A percentile compares a stretch with the other conserved stretches of the same genome.
These are phyloP conservation scores for Mortierella claussenii DNA, from an alignment of 192 early-diverging fungal genomes.

Conservation along the genomic window DNA sequence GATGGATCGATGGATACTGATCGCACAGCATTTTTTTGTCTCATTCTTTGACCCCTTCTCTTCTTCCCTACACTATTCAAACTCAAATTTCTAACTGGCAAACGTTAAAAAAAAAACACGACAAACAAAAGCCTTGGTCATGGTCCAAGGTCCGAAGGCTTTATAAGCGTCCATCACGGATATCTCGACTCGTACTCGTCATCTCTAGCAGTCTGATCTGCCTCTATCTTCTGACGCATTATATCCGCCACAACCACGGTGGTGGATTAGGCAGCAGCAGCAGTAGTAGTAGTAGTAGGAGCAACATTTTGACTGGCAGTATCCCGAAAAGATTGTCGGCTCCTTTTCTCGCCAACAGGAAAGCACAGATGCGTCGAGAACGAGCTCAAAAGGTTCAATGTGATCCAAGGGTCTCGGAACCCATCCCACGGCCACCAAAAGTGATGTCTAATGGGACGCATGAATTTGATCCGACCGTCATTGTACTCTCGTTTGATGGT, in stretches of 20 bases:
- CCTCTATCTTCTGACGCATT: constrained; percentile 10
- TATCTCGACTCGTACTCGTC: not conserved
- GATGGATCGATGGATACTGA: too few species aligned
- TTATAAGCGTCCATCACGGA: constrained; percentile 12
- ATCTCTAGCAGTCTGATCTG: constrained; percentile 18
- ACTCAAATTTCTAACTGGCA: too few species aligned
- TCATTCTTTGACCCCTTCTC: not conserved
- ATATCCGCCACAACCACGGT: not conserved
- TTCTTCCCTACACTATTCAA: not conserved
- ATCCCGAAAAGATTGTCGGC: too few species aligned
- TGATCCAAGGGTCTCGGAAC: constrained; percentile 6
- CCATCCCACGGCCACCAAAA: constrained; percentile 12
- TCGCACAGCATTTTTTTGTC: too few species aligned
- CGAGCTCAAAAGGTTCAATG: constrained; percentile 23
- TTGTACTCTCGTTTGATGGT: constrained; percentile 92
- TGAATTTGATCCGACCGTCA: constrained; percentile 71
- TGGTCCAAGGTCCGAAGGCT: constrained; percentile 14
- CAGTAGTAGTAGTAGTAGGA: too few species aligned
- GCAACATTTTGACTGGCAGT: too few species aligned
- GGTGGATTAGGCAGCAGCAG: too few species aligned
- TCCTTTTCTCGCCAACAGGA: too few species aligned
- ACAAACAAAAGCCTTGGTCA: constrained; percentile 29
- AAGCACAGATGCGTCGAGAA: too few species aligned
- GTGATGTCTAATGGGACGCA: constrained; percentile 71
- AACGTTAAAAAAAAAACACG: too few species aligned